Conservation (phyloP, 1,284 basidiomycete genomes). For the Ceratobasidium sp. region DNA sequence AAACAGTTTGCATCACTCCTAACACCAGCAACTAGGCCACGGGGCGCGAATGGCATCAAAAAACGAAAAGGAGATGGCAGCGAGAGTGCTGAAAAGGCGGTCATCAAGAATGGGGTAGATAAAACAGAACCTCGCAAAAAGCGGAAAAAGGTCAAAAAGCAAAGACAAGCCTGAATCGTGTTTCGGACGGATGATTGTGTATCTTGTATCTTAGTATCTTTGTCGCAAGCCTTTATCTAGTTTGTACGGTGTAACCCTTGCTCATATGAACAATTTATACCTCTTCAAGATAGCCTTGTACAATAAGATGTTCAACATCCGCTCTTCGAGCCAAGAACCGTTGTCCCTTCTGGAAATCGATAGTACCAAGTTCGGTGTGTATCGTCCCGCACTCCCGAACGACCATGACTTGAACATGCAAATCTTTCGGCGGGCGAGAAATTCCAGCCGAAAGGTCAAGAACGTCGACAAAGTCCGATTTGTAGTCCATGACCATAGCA, state of each 20-base stretch:
- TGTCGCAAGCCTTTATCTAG: not conserved
- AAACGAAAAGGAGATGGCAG: slow-evolving; percentile 54
- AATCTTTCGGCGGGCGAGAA: slow-evolving; percentile 78
- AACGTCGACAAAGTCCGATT: slow-evolving; percentile 85
- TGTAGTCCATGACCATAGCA: slow-evolving; percentile 81
- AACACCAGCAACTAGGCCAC: slow-evolving; percentile 56
- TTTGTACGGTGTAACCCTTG: slow-evolving; percentile 4
- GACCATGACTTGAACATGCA: slow-evolving; percentile 81
- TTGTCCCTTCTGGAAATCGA: slow-evolving; percentile 90
- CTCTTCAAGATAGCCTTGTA: slow-evolving; percentile 87
- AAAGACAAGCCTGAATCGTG: not conserved
- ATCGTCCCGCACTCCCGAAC: slow-evolving; percentile 88
- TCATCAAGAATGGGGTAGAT: slow-evolving; percentile 12
- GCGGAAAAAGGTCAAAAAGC: slow-evolving; percentile 40
- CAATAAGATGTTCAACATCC: slow-evolving; percentile 91
- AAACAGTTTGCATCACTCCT: slow-evolving; percentile 58
- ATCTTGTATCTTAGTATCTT: slow-evolving; percentile 4
- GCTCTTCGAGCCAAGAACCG: slow-evolving; percentile 85
- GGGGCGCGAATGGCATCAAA: slow-evolving; percentile 36
- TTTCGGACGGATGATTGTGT: not conserved
- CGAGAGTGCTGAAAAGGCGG: slow-evolving; percentile 49
- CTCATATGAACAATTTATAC: slow-evolving; percentile 47
- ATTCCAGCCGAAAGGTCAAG: slow-evolving; percentile 86
- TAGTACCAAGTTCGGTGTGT: slow-evolving; percentile 85
- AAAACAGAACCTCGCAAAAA: slow-evolving; percentile 29